These are phyloP conservation scores for Peltaster fructicola DNA, from an alignment of 2,329 filamentous ascomycete species.

Conservation along the genomic window DNA sequence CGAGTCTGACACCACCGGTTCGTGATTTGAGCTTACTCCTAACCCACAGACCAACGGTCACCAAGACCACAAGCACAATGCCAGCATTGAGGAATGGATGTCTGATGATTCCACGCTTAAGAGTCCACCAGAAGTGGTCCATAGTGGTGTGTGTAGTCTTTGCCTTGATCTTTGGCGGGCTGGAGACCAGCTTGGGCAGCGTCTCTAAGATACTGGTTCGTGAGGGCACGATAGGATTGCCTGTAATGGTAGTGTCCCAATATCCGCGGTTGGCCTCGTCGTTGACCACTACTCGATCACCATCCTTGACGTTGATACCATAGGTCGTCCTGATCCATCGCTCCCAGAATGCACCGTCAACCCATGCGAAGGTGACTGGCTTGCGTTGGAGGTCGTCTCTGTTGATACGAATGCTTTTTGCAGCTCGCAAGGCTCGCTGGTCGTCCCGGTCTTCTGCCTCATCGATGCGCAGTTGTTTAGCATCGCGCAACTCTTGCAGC, in stretches of 20 bases:
- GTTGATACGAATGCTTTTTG: conserved; percentile 80
- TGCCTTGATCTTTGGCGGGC: conserved; percentile 51
- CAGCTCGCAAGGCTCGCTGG: conserved; percentile 65
- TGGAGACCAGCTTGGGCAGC: conserved; percentile 50
- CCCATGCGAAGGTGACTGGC: conserved; percentile 90
- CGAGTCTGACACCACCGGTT: conserved; percentile 18
- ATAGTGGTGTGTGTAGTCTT: conserved; percentile 62
- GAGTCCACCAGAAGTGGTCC: conserved; percentile 45
- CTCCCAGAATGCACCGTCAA: conserved; percentile 94
- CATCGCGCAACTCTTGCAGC: conserved; percentile 78
- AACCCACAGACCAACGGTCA: conserved; percentile 11
- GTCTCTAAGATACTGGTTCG: conserved; percentile 86
- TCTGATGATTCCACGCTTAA: conserved; percentile 23
- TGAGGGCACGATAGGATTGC: conserved; percentile 75
- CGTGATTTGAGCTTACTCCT: conserved; percentile 15
- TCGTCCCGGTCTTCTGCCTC: conserved; percentile 90
- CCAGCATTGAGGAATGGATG: conserved; percentile 33
- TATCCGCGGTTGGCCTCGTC: conserved; percentile 90
- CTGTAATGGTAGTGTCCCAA: conserved; percentile 83
- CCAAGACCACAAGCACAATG: conserved; percentile 36
- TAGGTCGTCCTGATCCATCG: conserved; percentile 92
- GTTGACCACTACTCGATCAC: conserved; percentile 88
- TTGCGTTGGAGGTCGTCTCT: conserved; percentile 78
- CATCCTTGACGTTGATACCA: conserved; percentile 68
- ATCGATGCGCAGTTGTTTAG: conserved; percentile 88